Conservation (phyloP, 2,329 filamentous ascomycete genomes). For the Colletotrichum sublineola region DNA sequence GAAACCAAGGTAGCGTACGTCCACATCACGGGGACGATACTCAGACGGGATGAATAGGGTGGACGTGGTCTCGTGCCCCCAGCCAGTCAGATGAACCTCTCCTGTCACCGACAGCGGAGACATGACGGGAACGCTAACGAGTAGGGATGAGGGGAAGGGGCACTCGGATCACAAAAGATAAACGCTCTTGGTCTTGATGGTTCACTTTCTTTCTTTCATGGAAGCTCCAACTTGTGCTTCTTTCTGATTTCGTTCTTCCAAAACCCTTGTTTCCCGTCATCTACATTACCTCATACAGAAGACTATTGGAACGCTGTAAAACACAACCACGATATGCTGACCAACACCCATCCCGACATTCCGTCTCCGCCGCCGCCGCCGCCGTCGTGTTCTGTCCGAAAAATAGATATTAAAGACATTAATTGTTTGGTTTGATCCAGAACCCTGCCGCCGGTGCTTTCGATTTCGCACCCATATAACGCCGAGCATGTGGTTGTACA, state of each 20-base stretch:
- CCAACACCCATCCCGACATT: background rate
- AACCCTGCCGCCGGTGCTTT: background rate
- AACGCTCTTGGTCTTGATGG: no score
- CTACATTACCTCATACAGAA: background rate
- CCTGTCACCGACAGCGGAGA: background rate
- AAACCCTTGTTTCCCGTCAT: background rate
- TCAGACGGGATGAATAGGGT: background rate
- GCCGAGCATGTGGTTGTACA: slow-evolving; percentile 35
- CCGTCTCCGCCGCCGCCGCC: background rate
- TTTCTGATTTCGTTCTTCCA: slow-evolving; percentile 10
- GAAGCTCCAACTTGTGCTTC: slow-evolving; percentile 2
- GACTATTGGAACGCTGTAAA: slow-evolving; percentile 3
- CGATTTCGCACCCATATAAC: slow-evolving; percentile 25
- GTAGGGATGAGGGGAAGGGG: background rate
- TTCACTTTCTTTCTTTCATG: background rate
- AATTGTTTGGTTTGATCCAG: slow-evolving; percentile 16
- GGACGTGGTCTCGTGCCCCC: slow-evolving; percentile 29
- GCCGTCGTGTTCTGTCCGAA: slow-evolving; percentile 30
- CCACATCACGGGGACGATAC: slow-evolving; percentile 20
- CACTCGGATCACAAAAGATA: background rate
- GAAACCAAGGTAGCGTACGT: background rate
- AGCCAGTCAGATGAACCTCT: background rate
- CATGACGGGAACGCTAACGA: background rate
- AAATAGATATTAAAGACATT: slow-evolving; percentile 35
- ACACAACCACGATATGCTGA: background rate